phyloP scores from a whole-genome alignment of 1,139 yeast genomes.

The Lodderomyces orthopsilosis region DNA sequence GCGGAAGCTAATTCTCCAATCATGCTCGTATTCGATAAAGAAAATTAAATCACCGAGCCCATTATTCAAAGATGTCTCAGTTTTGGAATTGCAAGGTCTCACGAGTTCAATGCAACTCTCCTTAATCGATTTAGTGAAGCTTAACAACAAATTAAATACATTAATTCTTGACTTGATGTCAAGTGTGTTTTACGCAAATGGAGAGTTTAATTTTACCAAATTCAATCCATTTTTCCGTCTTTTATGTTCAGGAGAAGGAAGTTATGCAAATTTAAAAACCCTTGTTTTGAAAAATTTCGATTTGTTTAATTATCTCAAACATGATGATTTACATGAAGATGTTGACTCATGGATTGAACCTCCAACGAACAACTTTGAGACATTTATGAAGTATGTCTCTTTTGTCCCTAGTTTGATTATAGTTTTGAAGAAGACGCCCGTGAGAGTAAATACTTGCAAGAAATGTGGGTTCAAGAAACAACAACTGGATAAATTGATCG shows the following conservation, averaged over 20 bases:
- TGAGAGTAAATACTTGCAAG: conserved; percentile 26
- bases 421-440: conserved; percentile 21
- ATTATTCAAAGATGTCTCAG: conserved; percentile 35
- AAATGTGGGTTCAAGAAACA: conserved; percentile 33
- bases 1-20: conserved; percentile 19
- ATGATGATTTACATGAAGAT: conserved; percentile 17
- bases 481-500: conserved; percentile 14
- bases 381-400: conserved; percentile 27
- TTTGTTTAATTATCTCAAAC: conserved; percentile 26
- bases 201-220: conserved; percentile 32
- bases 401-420: conserved; percentile 26
- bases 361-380: conserved; percentile 26
- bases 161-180: conserved; percentile 50
- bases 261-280: conserved; percentile 26
- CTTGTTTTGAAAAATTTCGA: conserved; percentile 35
- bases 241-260: conserved; percentile 40
- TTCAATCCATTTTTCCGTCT: conserved; percentile 43
- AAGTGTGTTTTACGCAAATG: conserved; percentile 39
- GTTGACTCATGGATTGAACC: conserved; percentile 21
- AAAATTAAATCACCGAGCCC: conserved; percentile 15
- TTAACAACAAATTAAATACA: conserved; percentile 24
- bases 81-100: conserved; percentile 36
- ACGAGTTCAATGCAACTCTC: conserved; percentile 46
- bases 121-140: conserved; percentile 40
- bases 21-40: conserved; percentile 25